Evolutionary conservation across 495 filamentous ascomycete genomes (phyloP).

Genomic region (Aspergillus panamensis): DNA sequence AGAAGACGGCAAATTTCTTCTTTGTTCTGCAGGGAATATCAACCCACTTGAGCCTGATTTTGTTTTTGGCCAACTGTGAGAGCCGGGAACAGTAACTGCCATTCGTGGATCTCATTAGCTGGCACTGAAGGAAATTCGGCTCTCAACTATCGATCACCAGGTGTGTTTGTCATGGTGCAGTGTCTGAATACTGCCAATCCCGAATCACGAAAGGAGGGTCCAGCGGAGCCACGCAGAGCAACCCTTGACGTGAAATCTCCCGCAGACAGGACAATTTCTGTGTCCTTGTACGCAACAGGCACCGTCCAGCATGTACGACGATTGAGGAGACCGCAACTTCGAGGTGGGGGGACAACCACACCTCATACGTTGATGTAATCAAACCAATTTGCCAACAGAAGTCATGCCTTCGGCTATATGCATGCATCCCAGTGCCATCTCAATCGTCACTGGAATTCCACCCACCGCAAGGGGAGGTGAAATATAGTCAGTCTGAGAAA

Average conservation of each 20-base stretch:
- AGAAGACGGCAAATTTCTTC: not conserved
- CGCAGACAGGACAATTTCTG: constrained; percentile 3
- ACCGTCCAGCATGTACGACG: not conserved
- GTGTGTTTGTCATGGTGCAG: constrained; percentile 4
- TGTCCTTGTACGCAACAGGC: constrained; percentile 12
- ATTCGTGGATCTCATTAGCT: not conserved
- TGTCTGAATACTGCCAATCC: not conserved
- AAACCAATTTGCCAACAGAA: constrained; percentile 5
- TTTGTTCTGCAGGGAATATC: constrained; percentile 2
- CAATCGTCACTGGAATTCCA: not conserved
- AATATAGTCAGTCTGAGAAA: constrained; percentile 1
- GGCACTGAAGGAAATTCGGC: not conserved
- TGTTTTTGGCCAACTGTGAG: constrained; percentile 5
- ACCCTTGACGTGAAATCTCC: constrained; percentile 3
- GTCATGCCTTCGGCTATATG: constrained; percentile 10
- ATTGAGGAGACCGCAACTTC: constrained; percentile 3
- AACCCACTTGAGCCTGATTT: not conserved
- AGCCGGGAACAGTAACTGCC: not conserved
- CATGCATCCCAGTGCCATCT: constrained; percentile 1
- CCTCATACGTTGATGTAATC: constrained; percentile 8
- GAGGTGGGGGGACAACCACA: constrained; percentile 7
- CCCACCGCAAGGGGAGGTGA: not conserved
- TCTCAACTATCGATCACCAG: constrained; percentile 8
- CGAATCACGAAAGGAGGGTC: constrained; percentile 12
- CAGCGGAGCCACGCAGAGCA: not conserved